These are phyloP conservation scores for Cryphonectria japonica DNA, from an alignment of 2,329 filamentous ascomycete species.

Conservation along the genomic window DNA sequence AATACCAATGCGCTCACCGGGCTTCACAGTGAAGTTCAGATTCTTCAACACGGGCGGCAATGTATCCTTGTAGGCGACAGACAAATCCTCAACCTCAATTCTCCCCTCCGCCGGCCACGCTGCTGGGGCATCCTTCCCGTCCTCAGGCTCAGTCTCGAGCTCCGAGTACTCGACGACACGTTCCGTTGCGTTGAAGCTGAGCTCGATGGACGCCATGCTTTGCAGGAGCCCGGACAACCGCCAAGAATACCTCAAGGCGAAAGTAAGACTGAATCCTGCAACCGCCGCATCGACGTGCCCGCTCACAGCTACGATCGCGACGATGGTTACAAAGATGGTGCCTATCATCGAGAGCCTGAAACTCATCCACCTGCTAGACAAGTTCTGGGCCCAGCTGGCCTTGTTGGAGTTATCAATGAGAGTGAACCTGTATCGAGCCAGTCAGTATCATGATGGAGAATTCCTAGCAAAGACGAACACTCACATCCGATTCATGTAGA, in stretches of 20 bases:
- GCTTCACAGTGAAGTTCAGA: conserved; percentile 42
- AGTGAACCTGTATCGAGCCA: conserved; percentile 28
- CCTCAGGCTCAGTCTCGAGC: conserved; percentile 43
- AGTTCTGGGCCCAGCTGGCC: conserved; percentile 39
- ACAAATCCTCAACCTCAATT: conserved; percentile 45
- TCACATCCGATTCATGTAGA: conserved; percentile 42
- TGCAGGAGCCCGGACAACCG: conserved; percentile 41
- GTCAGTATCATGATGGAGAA: neutral
- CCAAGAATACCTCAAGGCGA: conserved; percentile 43
- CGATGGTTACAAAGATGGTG: conserved; percentile 42
- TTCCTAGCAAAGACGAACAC: neutral
- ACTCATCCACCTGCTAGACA: conserved; percentile 42
- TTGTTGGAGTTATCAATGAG: conserved; percentile 41
- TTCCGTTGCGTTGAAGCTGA: conserved; percentile 48
- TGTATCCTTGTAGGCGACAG: conserved; percentile 42
- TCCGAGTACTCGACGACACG: conserved; percentile 49
- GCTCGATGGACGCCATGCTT: conserved; percentile 43
- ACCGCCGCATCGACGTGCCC: conserved; percentile 43
- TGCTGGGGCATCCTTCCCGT: conserved; percentile 40
- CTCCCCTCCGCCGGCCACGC: conserved; percentile 47
- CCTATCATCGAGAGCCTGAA: conserved; percentile 46
- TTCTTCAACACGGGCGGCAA: conserved; percentile 44
- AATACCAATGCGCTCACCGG: conserved; percentile 66
- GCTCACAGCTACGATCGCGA: conserved; percentile 41
- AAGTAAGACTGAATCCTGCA: conserved; percentile 46